Base-by-base conservation (phyloP, 352 stramenopile genomes). In the Pythium dissotocum region DNA sequence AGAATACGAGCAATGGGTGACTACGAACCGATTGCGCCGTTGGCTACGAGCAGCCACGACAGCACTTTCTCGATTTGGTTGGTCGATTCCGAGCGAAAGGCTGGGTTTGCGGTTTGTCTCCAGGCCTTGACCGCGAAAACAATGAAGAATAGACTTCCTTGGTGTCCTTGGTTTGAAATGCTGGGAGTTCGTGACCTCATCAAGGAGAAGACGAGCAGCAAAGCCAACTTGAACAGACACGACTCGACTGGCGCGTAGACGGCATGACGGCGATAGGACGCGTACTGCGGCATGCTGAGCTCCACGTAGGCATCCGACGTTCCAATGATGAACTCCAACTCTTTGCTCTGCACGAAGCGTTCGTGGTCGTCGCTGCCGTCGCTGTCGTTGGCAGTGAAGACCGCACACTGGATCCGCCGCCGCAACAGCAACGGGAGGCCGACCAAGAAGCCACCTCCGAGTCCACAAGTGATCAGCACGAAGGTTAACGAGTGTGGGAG, bases 291-390 rank as follows among this genome's bases (percentile, higher is more conserved):
- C 65, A 88, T 74, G 46, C 82, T 78, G n/a, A 90, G 61, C 56
- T 88, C 80, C 28, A 89, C 7, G 57, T 89, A 90, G 30, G 73
- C 65, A 30, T 89, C 77, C 6, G 82, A 92, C 1, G 76, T 82
- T 12, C 75, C 69, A 2, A 92, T 49, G 3, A 89, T 62, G 57
- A 76, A 90, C 32, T 85, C 80, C 2, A 90, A 36, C 58, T 92
- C 84, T 16, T 83, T 90, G 38, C 49, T 57, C 30, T 71, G 63
- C 28, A 90, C 4, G 46, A 87, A 83, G 0, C 62, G 68, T 58
- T 92, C 84, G 65, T 92, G 82, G 1, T 71, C 68, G 4, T 76
- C 72, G 6, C 61, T 30, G 18, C 46, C 46, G n/a, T 53, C 46
- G 7, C 46, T 30, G 46, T 53, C 40, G 35, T 65, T 67, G 1